A percentile compares a stretch with the other conserved stretches of the same genome.
These are phyloP conservation scores for Sporobolomyces pararoseus DNA, from an alignment of 768 basidiomycete genomes.

Conservation along the genomic window DNA sequence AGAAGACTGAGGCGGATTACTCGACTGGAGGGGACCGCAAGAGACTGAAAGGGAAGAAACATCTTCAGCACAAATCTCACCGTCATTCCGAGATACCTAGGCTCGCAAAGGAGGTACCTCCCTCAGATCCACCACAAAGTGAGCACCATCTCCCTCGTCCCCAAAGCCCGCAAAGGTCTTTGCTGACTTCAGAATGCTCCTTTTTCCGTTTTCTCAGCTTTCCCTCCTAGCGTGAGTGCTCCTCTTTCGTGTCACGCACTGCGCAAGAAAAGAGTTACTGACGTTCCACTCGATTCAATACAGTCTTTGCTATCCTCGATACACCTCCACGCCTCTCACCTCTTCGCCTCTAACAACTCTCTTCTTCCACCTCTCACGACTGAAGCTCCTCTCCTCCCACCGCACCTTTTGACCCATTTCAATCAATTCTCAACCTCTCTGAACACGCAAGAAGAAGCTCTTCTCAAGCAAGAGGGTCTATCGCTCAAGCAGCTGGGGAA, in stretches of 20 bases:
- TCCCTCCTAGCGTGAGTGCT: constrained; percentile 1
- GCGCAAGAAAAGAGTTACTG: no score
- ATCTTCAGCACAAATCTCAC: no score
- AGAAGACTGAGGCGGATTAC: neutral
- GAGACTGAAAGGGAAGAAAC: neutral
- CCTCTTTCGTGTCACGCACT: neutral
- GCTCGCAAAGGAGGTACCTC: neutral
- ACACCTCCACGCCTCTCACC: constrained; percentile 12
- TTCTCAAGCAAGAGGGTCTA: neutral
- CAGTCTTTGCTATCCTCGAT: constrained; percentile 29
- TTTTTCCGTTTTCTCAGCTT: neutral
- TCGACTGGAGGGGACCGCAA: neutral
- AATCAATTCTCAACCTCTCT: neutral
- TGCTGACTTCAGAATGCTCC: no score
- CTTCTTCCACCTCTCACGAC: constrained; percentile 32
- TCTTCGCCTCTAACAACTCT: neutral
- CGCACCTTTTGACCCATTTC: neutral
- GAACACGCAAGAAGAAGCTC: neutral
- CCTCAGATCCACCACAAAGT: neutral
- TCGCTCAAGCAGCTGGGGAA: neutral
- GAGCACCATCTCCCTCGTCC: neutral
- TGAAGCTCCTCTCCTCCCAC: neutral
- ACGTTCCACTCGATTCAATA: no score
- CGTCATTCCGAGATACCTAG: neutral
- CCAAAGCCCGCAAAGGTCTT: no score